Evolutionary conservation across 768 basidiomycete genomes (phyloP), one percentile per base, ranked within the genome.

Genomic region (Butyriboletus loyo): DNA sequence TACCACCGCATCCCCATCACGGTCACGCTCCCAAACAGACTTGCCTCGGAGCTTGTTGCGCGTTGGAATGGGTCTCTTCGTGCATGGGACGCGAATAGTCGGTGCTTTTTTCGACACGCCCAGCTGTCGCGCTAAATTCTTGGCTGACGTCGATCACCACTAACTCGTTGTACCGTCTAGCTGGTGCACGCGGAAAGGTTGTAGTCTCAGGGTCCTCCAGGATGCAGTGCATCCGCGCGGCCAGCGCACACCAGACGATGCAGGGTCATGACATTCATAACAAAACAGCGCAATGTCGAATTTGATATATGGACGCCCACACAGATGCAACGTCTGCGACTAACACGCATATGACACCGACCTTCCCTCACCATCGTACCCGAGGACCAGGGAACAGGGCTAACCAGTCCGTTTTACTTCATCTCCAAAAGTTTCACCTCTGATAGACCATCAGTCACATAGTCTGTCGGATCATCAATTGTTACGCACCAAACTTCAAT

Each of bases 381-480:
- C 38, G 48, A 52, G 36, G 45, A 40, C 52, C 42, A 55, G 53
- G 60, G 63, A 41, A 55, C 43, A 53, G 28, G 25, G 32, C 9
- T 28, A 36, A 34, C 30, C 46, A 38, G 39, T 52, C 24, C 50
- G 21, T 61, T 53, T 74, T 76, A 87, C 68, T 85, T 85, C 73
- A 89, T 80, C 57, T 76, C 77, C 58, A 87, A 59, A 27, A 88
- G 79, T 66, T 89, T 89, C 64, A 86, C 82, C 75, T 89, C 87
- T 89, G 70, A 46, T 45, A 14, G 28, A 21, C 35, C 34, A 53
- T 66, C 51, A 66, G 54, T 50, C 53, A 32, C 13, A 40, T 25
- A 39, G 27, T 35, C 28, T 25, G 27, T 28, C 35, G 25, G 25
- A 25, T 22, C 51, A 53, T 55, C 44, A 11, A 30, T 36, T 40